Evolutionary conservation across 257 asterid species (phyloP), one percentile per base, ranked within the genome.

Genomic region (Asclepias syriaca): DNA sequence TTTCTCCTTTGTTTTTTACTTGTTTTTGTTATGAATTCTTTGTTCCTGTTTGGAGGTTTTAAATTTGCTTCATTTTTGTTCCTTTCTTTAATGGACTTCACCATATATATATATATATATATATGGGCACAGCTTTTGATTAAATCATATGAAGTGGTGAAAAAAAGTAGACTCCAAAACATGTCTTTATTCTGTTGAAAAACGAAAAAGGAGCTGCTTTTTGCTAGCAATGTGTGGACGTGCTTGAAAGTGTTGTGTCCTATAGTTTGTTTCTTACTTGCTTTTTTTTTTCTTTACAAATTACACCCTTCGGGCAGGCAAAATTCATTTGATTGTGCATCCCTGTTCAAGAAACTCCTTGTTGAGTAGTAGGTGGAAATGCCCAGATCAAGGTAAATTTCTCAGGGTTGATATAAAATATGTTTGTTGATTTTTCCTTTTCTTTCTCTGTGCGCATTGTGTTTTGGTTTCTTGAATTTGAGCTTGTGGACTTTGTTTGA

Each of bases 361-460:
- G 54, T 53, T 16, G 45, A 50, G 71, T 45, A 50, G 71, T 45
- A n/a, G 19, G 72, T 46, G 68, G 68, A 78, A 80, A 92, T 92
- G 96, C 89, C 96, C 69, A 85, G 92, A 88, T 75, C 93, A 83
- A 90, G 96, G 96, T 89, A 84, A 70, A 43, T 70, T 58, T 56
- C 27, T 46, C 21, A 1, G 50, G 51, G 27, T 15, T 15, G 0
- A 6, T 14, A 16, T 4, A 61, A 66, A 34, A 34, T 34, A 2
- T 34, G 5, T 43, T 6, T 63, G n/a, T 69, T 64, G 66, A 51
- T 58, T n/a, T n/a, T 11, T 57, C 29, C 19, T 48, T 58, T n/a
- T 29, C 8, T 57, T 29, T 48, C 34, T 29, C 1, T 70, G 4
- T 7, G 6, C 12, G 12, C 32, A 46, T 24, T 21, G 21, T 51